Conservation (phyloP, 2,329 filamentous ascomycete genomes). For the Pseudocercospora eumusae region DNA sequence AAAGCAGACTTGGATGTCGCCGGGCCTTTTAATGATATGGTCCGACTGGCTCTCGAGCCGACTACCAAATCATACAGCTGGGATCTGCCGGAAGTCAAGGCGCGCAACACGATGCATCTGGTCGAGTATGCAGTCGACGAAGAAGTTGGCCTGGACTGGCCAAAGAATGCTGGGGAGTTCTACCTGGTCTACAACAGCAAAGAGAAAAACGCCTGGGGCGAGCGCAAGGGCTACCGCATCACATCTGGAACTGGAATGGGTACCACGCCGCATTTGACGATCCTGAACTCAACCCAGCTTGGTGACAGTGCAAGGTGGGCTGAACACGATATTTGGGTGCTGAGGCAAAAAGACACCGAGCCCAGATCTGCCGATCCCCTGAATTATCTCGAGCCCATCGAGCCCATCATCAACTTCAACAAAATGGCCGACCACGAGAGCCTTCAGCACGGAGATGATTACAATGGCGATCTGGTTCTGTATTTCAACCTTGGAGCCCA, state of each 20-base stretch:
- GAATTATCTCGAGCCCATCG: conserved; percentile 49
- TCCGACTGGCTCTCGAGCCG: conserved; percentile 36
- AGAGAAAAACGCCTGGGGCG: conserved; percentile 46
- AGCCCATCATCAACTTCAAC: conserved; percentile 56
- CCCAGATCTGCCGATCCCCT: conserved; percentile 49
- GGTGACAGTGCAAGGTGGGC: conserved; percentile 53
- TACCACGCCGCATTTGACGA: conserved; percentile 50
- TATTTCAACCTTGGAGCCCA: conserved; percentile 58
- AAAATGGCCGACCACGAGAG: conserved; percentile 54
- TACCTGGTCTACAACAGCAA: conserved; percentile 45
- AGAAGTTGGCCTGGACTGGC: conserved; percentile 41
- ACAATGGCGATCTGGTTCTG: conserved; percentile 43
- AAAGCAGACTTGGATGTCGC: conserved; percentile 46
- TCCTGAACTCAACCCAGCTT: conserved; percentile 52
- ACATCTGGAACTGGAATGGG: conserved; percentile 41
- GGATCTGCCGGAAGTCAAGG: conserved; percentile 35
- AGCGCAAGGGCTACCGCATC: conserved; percentile 48
- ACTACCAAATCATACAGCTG: conserved; percentile 36
- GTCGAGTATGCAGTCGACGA: conserved; percentile 31
- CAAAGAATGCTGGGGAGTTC: conserved; percentile 44
- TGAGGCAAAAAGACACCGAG: conserved; percentile 57
- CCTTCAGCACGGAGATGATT: conserved; percentile 43
- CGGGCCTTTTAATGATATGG: conserved; percentile 42
- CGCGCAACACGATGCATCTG: conserved; percentile 39
- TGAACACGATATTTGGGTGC: conserved; percentile 54